Evolutionary conservation across 2,329 filamentous ascomycete genomes (phyloP), one percentile per base, ranked within the genome.

Genomic region (Neoarthrinium moseri): DNA sequence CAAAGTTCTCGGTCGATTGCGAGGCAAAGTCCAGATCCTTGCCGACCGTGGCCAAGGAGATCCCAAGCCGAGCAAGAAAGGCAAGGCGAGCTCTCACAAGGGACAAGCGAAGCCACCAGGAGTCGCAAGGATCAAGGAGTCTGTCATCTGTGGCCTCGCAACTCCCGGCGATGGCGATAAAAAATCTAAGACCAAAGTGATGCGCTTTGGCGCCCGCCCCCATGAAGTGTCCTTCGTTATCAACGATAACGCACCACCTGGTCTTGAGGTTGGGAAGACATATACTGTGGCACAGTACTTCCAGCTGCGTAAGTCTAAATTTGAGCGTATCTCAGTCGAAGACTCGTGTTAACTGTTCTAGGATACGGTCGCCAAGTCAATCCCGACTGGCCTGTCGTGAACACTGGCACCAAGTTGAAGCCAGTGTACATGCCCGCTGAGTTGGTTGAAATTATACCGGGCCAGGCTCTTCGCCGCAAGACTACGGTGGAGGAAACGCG

Each of bases 391-490:
- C 84, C 87, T 0, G 71, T 89, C 1, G 63, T 91, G 51, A 90
- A 91, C 57, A 71, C 86, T 10, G 87, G 86, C 2, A 80, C 65
- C 10, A 56, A 58, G 0, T 64, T 70, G 1, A 77, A 75, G 10
- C 84, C 86, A 0, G 72, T 71, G 1, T 89, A 86, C 54, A 65
- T 88, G 29, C 86, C 87, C 0, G 77, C 80, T 0, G 86, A 91
- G 60, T 68, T 83, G 5, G 83, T 87, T 51, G 63, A 69, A 4
- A 75, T 94, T 3, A 59, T 81, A 7, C 73, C 78, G 1, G 87
- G 86, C 0, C 88, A 94, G 57, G 64, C 77, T 0, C 73, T 83
- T 18, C 80, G 77, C 30, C 68, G 76, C 4, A 82, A 83, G 55
- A 70, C 91, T 13, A 74, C 62, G 1, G 69, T 75, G 0, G 63